Base-by-base conservation (phyloP, 805 yeast genomes). In the Saccharomycopsis javanensis region DNA sequence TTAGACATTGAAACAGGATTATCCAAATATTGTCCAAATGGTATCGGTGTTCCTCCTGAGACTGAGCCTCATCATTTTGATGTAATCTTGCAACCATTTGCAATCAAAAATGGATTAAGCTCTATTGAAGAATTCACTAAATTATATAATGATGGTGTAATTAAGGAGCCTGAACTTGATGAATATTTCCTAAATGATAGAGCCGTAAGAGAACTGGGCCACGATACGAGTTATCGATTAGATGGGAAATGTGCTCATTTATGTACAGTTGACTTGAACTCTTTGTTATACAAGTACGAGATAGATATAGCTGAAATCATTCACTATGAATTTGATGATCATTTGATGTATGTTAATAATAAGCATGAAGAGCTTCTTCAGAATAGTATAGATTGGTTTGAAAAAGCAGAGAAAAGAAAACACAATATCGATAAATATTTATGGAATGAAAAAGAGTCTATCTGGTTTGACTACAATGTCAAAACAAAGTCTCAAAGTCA, bases 161-260 rank as follows among this genome's bases (percentile, higher is more conserved):
- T 92, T 20, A 59, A 71, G 2, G 97, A 88, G 66, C 95, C 96
- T 0, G 81, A 75, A n/a, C 75, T 92, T 59, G 98, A 94, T 66
- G 90, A 82, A 61, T 92, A 88, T 68, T 88, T 92, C 68, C 69
- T 86, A 52, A 96, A 92, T 67, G 99, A 92, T 69, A 76, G 97
- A 58, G 97, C 96, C 0, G 96, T 92, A 8, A 80, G 99, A 67
- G 99, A 92, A 71, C 84, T 94, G 34, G 99, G 99, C 0, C 98
- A 94, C 68, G 99, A 92, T 68, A 94, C 98, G 0, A 77, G 92
- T 1, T 89, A 91, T 66, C 76, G 99, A 65, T 74, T 94, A 54
- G 97, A 91, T 70, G 96, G 96, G 38, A 79, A 81, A 48, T 88
- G 96, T 70, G 97, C 96, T 0, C 75, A 86, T 67, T 72, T 92